phyloP scores from a whole-genome alignment of 768 basidiomycete genomes.

The Suillus spraguei region DNA sequence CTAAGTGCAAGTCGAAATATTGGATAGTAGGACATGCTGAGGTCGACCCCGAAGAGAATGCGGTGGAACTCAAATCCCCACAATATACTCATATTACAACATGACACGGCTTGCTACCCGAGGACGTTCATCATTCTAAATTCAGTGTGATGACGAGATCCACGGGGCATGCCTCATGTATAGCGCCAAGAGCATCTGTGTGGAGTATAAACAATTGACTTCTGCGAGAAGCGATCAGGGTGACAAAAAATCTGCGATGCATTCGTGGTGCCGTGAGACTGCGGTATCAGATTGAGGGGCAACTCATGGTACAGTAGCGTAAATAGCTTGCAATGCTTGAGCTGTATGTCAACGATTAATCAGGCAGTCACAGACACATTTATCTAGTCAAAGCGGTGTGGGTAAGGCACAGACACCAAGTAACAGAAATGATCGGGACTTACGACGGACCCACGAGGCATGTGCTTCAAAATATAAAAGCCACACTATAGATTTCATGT shows the following conservation, averaged over 20 bases:
- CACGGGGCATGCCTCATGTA: background rate
- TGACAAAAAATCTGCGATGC: background rate
- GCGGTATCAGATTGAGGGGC: background rate
- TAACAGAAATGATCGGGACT: background rate
- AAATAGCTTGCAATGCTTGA: conserved; percentile 2
- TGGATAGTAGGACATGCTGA: background rate
- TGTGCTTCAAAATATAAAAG: background rate
- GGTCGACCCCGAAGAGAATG: background rate
- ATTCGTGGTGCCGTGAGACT: background rate
- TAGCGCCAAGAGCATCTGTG: background rate
- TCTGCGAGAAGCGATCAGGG: background rate
- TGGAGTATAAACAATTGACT: background rate
- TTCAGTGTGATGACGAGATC: background rate
- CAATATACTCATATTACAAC: background rate
- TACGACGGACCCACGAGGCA: background rate
- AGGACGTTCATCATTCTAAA: background rate
- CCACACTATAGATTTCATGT: background rate
- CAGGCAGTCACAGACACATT: conserved; percentile 1
- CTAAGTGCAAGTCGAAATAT: background rate
- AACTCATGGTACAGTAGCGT: background rate
- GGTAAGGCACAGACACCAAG: conserved; percentile 1
- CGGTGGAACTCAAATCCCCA: background rate
- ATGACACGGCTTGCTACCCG: background rate
- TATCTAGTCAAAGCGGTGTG: background rate
- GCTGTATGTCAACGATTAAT: background rate